phyloP scores from a whole-genome alignment of 225 moss, liverwort and hornwort genomes.

The Anthoceros angustus region DNA sequence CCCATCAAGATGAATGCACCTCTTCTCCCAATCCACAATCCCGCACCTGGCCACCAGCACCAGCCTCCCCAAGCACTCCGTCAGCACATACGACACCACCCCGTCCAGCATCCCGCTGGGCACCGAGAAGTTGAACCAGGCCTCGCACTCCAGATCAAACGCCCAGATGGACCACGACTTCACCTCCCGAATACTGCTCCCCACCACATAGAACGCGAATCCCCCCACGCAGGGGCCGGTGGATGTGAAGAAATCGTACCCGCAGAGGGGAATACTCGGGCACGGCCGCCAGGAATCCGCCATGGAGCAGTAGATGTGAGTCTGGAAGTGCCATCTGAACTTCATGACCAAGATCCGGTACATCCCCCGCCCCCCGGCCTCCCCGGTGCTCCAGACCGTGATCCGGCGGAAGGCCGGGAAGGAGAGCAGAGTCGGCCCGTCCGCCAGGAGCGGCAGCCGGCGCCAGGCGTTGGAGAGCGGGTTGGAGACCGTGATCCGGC shows the following conservation, averaged over 20 bases:
- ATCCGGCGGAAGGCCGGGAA: background rate
- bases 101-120: background rate
- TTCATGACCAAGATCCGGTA: background rate
- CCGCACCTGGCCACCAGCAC: background rate
- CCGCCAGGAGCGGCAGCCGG: background rate
- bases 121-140: background rate
- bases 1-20: background rate
- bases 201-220: background rate
- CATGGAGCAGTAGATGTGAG: background rate
- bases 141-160: background rate
- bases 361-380: background rate
- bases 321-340: conserved; percentile 3
- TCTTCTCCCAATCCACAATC: conserved; percentile 1
- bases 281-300: background rate
- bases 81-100: background rate
- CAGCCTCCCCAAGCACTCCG: background rate
- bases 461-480: conserved; percentile 4
- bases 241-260: background rate
- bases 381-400: conserved; percentile 1
- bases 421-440: background rate
- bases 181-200: background rate
- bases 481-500: conserved; percentile 1
- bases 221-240: background rate
- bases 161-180: conserved; percentile 1
- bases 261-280: conserved; percentile 1